phyloP scores from a whole-genome alignment of 208 protist species.

The Trypanosoma mega region DNA sequence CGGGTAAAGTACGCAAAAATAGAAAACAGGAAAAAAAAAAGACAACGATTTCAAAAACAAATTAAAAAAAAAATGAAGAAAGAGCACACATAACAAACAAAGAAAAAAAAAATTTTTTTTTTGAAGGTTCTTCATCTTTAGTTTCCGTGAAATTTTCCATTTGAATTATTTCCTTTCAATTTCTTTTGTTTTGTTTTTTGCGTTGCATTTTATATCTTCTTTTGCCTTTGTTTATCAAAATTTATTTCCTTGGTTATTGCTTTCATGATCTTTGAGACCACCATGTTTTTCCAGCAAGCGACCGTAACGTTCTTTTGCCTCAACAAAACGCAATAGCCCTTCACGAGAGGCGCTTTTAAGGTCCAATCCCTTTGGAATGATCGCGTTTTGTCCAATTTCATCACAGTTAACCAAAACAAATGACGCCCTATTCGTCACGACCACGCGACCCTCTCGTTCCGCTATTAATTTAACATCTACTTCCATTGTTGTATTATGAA shows the following conservation, averaged over 20 bases:
- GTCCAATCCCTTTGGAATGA: constrained; percentile 69
- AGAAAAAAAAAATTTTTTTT: no score
- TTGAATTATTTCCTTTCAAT: no score
- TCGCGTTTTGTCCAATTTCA: constrained; percentile 81
- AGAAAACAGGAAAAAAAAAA: no score
- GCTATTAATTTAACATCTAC: constrained; percentile 77
- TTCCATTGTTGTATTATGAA: constrained; percentile 90
- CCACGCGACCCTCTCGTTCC: constrained; percentile 49
- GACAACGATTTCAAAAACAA: no score
- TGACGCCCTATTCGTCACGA: constrained; percentile 82
- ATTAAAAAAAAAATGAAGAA: no score
- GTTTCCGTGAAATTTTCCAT: no score
- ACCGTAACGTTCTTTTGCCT: constrained; percentile 61
- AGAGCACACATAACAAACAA: no score
- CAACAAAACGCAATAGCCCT: constrained; percentile 64
- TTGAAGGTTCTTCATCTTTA: no score
- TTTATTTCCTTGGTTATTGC: constrained; percentile 14
- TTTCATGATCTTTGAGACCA: background rate
- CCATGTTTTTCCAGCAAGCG: constrained; percentile 39
- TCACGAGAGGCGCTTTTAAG: constrained; percentile 62
- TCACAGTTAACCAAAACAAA: constrained; percentile 87
- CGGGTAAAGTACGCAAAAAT: no score
- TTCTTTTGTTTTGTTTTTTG: no score
- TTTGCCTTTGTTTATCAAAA: background rate
- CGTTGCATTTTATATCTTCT: no score